Evolutionary conservation across 2,329 filamentous ascomycete genomes (phyloP).

Genomic region (Beauveria asiatica): DNA sequence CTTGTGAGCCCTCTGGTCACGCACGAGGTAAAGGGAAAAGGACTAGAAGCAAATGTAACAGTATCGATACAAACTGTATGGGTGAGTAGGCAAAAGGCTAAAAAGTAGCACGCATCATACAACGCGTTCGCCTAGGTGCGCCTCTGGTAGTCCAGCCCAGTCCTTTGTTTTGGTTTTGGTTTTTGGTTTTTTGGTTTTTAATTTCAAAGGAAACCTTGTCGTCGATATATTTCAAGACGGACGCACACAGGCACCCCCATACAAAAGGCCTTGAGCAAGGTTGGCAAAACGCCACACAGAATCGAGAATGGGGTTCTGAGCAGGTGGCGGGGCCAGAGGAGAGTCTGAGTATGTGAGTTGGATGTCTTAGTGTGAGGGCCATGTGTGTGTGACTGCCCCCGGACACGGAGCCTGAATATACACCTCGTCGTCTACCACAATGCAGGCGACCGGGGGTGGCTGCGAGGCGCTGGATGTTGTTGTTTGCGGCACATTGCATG

Average conservation of each 20-base stretch:
- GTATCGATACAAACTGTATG: not conserved
- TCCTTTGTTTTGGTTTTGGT: no score
- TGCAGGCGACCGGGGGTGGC: not conserved
- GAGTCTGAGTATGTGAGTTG: not conserved
- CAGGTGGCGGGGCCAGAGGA: not conserved
- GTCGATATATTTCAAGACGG: not conserved
- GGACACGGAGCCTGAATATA: not conserved
- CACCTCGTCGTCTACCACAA: not conserved
- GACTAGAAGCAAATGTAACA: not conserved
- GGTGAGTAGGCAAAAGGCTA: not conserved
- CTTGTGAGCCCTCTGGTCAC: not conserved
- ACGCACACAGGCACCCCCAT: no score
- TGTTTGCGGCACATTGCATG: not conserved
- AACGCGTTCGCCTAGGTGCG: no score
- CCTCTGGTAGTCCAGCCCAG: no score
- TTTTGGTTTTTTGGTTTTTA: not conserved
- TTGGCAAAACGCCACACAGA: not conserved
- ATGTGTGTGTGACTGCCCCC: not conserved
- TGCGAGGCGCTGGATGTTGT: not conserved
- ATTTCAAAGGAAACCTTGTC: not conserved
- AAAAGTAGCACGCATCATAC: not conserved
- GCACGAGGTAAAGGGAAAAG: not conserved
- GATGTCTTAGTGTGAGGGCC: not conserved
- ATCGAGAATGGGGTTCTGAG: not conserved
- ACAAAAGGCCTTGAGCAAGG: no score